A percentile compares a stretch with the other conserved stretches of the same genome.
These are phyloP conservation scores for Calvatia gigantea DNA, from an alignment of 768 basidiomycete species.

Conservation along the genomic window DNA sequence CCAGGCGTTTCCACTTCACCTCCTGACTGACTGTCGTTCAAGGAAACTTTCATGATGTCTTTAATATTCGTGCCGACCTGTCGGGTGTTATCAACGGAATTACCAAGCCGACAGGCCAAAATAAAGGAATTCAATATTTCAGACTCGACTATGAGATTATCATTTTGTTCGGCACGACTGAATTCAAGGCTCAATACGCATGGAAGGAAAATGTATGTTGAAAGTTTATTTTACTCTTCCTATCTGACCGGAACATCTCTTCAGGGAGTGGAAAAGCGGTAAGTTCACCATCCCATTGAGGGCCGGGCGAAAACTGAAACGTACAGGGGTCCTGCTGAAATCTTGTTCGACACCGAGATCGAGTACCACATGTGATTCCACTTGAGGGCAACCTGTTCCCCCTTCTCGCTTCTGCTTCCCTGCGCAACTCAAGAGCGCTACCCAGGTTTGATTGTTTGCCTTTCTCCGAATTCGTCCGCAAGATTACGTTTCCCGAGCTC, in stretches of 20 bases:
- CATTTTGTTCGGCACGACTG: conserved; percentile 41
- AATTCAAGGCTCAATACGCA: conserved; percentile 41
- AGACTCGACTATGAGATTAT: conserved; percentile 32
- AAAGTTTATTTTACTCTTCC: background rate
- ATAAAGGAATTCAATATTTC: conserved; percentile 17
- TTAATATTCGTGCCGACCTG: conserved; percentile 20
- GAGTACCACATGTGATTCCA: background rate
- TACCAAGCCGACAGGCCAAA: background rate
- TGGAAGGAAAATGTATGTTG: conserved; percentile 38
- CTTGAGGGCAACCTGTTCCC: too few species aligned
- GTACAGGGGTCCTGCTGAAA: conserved; percentile 15
- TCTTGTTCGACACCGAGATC: conserved; percentile 16
- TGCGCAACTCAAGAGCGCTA: too few species aligned
- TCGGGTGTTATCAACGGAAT: conserved; percentile 11
- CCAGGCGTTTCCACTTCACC: background rate
- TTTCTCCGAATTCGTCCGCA: too few species aligned
- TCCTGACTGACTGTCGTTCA: background rate
- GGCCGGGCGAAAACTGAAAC: too few species aligned
- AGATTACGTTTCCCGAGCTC: too few species aligned
- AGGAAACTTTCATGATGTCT: conserved; percentile 19
- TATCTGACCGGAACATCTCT: background rate
- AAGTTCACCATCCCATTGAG: background rate
- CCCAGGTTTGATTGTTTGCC: too few species aligned
- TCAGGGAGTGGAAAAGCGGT: conserved; percentile 21
- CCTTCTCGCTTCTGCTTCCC: too few species aligned